These are phyloP conservation scores for Pythium brachiatum DNA, from an alignment of 352 stramenopile species.

Conservation along the genomic window DNA sequence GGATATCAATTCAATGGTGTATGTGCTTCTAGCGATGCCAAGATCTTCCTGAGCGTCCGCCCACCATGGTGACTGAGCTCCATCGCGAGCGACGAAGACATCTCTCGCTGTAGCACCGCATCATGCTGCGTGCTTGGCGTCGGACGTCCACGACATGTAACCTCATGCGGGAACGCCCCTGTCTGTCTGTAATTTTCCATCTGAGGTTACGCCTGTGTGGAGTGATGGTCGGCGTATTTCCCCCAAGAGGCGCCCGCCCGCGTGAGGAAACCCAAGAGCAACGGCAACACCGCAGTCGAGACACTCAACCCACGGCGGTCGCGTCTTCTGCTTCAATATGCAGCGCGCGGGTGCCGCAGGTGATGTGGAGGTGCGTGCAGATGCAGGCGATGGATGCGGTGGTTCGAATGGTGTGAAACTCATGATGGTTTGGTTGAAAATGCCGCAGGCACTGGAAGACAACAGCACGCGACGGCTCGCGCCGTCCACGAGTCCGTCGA, in stretches of 20 bases:
- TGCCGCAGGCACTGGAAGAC: slow-evolving; percentile 4
- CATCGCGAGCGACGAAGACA: too few species aligned
- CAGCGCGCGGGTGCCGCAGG: neutral
- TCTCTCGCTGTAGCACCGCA: too few species aligned
- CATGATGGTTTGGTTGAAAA: neutral
- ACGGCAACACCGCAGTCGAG: neutral
- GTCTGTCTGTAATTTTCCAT: too few species aligned
- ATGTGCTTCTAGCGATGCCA: too few species aligned
- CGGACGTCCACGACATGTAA: too few species aligned
- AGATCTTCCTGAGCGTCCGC: too few species aligned
- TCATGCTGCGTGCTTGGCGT: too few species aligned
- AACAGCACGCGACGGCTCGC: slow-evolving; percentile 19
- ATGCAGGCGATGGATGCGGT: neutral
- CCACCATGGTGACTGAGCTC: too few species aligned
- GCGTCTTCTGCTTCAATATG: neutral
- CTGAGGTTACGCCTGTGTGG: neutral
- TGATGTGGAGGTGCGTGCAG: neutral
- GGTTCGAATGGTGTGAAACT: neutral
- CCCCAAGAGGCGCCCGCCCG: slow-evolving; percentile 6
- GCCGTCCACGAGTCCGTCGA: slow-evolving; percentile 33
- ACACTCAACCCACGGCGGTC: neutral
- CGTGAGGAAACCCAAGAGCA: neutral
- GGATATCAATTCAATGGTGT: too few species aligned
- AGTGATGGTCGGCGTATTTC: slow-evolving; percentile 17
- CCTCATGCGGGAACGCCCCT: neutral